Percentiles rank a stretch among this genome's conserved stretches.
Conservation (phyloP, 257 asterid species). For the Lavandula angustifolia region DNA sequence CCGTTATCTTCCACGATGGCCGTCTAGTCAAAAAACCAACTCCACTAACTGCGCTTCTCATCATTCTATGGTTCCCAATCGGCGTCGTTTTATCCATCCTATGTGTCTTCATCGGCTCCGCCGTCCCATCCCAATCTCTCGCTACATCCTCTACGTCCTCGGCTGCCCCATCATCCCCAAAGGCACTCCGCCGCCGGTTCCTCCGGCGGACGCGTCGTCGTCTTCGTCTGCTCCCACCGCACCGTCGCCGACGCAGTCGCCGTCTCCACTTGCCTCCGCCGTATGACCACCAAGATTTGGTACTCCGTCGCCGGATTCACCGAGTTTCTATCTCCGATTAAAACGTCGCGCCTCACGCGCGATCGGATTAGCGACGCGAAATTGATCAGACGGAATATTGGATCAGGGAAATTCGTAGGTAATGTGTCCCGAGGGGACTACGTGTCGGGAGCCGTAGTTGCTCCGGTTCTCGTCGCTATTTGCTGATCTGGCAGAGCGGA, state of each 20-base stretch:
- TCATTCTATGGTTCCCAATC: slow-evolving; percentile 43
- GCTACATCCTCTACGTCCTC: background rate
- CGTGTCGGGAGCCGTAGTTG: slow-evolving; percentile 42
- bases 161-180: slow-evolving; percentile 19
- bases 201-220: background rate
- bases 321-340: slow-evolving; percentile 33
- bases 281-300: slow-evolving; percentile 35
- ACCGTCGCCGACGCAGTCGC: slow-evolving; percentile 24
- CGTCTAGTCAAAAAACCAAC: slow-evolving; percentile 41
- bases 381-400: slow-evolving; percentile 21
- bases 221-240: slow-evolving; percentile 35
- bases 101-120: slow-evolving; percentile 16
- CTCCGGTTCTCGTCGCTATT: slow-evolving; percentile 41
- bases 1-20: slow-evolving; percentile 45
- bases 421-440: slow-evolving; percentile 46
- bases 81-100: slow-evolving; percentile 27
- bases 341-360: slow-evolving; percentile 28
- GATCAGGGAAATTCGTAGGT: slow-evolving; percentile 3
- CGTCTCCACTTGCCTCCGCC: slow-evolving; percentile 34
- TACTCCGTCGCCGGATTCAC: slow-evolving; percentile 33
- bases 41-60: slow-evolving; percentile 28
- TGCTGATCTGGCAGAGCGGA: slow-evolving; percentile 37
- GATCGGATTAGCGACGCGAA: slow-evolving; percentile 31
- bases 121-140: background rate
- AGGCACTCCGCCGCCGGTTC: slow-evolving; percentile 26